A percentile compares a stretch with the other conserved stretches of the same genome.
Conservation (phyloP, 768 basidiomycete species). For the Cytidiella melzeri region DNA sequence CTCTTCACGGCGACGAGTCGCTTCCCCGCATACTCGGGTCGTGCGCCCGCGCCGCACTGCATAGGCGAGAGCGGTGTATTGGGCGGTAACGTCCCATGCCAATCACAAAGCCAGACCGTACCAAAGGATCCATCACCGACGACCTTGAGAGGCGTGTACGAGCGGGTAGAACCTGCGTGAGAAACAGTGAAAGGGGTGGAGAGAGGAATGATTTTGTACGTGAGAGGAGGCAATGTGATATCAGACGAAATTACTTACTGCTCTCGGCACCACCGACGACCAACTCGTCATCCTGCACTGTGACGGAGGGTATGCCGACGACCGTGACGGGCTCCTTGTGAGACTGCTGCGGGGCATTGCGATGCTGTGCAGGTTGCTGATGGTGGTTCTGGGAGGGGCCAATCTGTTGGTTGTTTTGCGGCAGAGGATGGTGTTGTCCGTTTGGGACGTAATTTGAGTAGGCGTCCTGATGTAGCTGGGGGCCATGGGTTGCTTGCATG, state of each 20-base stretch:
- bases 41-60: conserved; percentile 89
- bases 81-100: conserved; percentile 92
- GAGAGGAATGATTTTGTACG: background rate
- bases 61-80: conserved; percentile 89
- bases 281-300: conserved; percentile 62
- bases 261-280: conserved; percentile 66
- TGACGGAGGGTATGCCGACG: conserved; percentile 69
- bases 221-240: no score
- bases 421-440: conserved; percentile 15
- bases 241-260: conserved; percentile 47
- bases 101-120: conserved; percentile 98
- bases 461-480: conserved; percentile 27
- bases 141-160: conserved; percentile 92
- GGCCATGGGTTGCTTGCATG: conserved; percentile 49
- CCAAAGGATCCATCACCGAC: conserved; percentile 99
- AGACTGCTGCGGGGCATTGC: conserved; percentile 17
- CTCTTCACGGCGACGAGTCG: conserved; percentile 94
- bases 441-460: conserved; percentile 29
- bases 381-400: conserved; percentile 13
- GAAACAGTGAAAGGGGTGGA: conserved; percentile 2
- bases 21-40: conserved; percentile 93
- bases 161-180: conserved; percentile 67
- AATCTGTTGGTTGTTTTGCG: conserved; percentile 8
- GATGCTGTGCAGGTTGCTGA: conserved; percentile 6
- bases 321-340: conserved; percentile 61